phyloP scores from a whole-genome alignment of 179 eudicot species.

The Gypsophila paniculata region DNA sequence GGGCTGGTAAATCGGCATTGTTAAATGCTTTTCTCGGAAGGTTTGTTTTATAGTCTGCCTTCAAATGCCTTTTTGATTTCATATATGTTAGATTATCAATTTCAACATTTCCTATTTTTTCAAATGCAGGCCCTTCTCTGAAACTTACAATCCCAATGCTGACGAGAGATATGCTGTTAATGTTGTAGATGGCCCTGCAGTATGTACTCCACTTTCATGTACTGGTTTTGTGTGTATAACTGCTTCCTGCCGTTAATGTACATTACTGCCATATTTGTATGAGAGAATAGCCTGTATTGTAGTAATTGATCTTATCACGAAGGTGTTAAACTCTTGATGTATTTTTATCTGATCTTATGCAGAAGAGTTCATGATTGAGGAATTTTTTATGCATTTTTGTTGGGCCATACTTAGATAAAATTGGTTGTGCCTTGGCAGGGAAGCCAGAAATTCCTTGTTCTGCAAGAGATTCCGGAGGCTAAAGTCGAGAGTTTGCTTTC shows the following conservation, averaged over 20 bases:
- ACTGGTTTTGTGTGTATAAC: neutral
- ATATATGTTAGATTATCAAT: neutral
- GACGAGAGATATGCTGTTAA: constrained; percentile 69
- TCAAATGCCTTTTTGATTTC: neutral
- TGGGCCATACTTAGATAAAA: neutral
- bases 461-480: constrained; percentile 85
- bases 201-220: constrained; percentile 35
- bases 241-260: neutral
- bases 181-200: constrained; percentile 57
- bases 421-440: constrained; percentile 45
- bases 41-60: constrained; percentile 29
- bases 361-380: neutral
- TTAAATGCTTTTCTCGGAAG: constrained; percentile 76
- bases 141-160: constrained; percentile 41
- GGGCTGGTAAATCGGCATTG: constrained; percentile 76
- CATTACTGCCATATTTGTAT: neutral
- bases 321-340: neutral
- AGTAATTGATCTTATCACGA: neutral
- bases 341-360: neutral
- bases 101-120: neutral
- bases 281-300: neutral
- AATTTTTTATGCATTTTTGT: neutral
- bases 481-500: constrained; percentile 50
- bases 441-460: constrained; percentile 58
- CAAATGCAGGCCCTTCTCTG: constrained; percentile 65